Evolutionary conservation across 371 early-diverging fungal genomes (phyloP).

Genomic region (Chytridiales sp.): DNA sequence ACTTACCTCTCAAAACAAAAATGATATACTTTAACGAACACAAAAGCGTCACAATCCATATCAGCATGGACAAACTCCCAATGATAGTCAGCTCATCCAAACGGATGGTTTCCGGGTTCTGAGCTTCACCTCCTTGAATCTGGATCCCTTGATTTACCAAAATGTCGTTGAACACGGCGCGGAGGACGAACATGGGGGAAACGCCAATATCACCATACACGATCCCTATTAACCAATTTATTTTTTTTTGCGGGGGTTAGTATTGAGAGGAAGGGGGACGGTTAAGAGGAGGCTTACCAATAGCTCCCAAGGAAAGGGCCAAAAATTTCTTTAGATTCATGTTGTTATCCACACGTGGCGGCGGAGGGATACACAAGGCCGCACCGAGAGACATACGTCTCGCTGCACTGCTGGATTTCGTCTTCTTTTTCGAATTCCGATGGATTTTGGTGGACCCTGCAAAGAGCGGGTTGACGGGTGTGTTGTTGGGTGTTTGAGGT

Average conservation of each 20-base stretch:
- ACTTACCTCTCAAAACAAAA: slow-evolving; percentile 47
- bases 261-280: neutral
- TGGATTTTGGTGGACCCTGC: slow-evolving; percentile 5
- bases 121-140: neutral
- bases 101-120: neutral
- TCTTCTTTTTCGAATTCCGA: neutral
- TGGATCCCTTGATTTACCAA: neutral
- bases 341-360: slow-evolving; percentile 37
- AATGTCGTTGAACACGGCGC: slow-evolving; percentile 39
- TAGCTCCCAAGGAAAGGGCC: slow-evolving; percentile 32
- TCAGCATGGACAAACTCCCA: slow-evolving; percentile 52
- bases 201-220: slow-evolving; percentile 62
- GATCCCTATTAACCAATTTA: slow-evolving; percentile 28
- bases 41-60: slow-evolving; percentile 58
- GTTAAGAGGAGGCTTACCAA: slow-evolving; percentile 22
- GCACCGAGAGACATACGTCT: slow-evolving; percentile 45
- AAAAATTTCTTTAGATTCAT: slow-evolving; percentile 34
- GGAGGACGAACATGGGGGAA: slow-evolving; percentile 54
- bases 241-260: neutral
- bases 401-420: slow-evolving; percentile 4
- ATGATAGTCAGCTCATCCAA: slow-evolving; percentile 27
- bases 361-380: slow-evolving; percentile 45
- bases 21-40: slow-evolving; percentile 53
- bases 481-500: neutral
- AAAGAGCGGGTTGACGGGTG: slow-evolving; percentile 7